Conservation (phyloP, 176 grass and related monocot species). For the Luzula sylvatica region DNA sequence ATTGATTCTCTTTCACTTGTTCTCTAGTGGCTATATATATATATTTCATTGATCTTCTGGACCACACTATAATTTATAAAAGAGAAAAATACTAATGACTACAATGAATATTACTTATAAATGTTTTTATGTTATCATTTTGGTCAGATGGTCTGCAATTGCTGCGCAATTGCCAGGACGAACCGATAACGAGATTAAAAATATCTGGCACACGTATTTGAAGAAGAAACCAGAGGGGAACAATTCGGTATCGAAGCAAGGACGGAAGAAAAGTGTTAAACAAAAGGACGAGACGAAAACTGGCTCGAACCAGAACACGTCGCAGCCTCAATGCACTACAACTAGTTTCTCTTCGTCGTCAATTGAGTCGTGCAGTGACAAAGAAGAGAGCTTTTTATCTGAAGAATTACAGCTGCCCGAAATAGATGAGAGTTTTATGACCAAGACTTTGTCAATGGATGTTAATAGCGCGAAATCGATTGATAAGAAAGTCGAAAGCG, state of each 20-base stretch:
- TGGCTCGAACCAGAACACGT: background rate
- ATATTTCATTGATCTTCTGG: background rate
- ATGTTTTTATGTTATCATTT: slow-evolving; percentile 1
- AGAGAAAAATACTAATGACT: background rate
- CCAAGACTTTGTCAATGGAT: slow-evolving; percentile 42
- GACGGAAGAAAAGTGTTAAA: slow-evolving; percentile 18
- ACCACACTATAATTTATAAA: slow-evolving; percentile 4
- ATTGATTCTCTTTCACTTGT: slow-evolving; percentile 6
- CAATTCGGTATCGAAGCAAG: background rate
- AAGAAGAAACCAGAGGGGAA: slow-evolving; percentile 42
- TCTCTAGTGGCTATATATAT: background rate
- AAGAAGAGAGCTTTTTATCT: slow-evolving; percentile 39
- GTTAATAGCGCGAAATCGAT: slow-evolving; percentile 2
- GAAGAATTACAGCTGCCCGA: slow-evolving; percentile 21
- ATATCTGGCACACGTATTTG: slow-evolving; percentile 76
- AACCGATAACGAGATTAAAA: slow-evolving; percentile 96
- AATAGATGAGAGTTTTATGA: slow-evolving; percentile 76
- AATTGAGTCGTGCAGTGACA: slow-evolving; percentile 12
- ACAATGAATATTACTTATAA: slow-evolving; percentile 1
- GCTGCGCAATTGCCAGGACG: slow-evolving; percentile 69
- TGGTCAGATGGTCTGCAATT: slow-evolving; percentile 57
- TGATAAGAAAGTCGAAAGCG: slow-evolving; percentile 9
- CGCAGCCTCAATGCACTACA: slow-evolving; percentile 22
- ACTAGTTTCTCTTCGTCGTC: slow-evolving; percentile 28
- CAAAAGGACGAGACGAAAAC: background rate